A percentile compares a stretch with the other conserved stretches of the same genome.
These are phyloP conservation scores for Grifola frondosa DNA, from an alignment of 1,284 basidiomycete genomes.

Conservation along the genomic window DNA sequence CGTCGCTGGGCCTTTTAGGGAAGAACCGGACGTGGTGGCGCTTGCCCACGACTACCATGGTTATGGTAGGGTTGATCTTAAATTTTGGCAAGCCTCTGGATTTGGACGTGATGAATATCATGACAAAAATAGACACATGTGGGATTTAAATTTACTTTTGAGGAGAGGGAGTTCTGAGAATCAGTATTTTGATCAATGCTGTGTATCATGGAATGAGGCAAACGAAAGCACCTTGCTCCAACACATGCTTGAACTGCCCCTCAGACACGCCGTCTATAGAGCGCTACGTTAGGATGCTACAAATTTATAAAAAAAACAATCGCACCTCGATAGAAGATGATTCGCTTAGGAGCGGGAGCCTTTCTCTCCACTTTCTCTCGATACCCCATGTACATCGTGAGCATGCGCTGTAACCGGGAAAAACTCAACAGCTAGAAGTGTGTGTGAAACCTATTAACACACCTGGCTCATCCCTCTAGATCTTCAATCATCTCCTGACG, in stretches of 20 bases:
- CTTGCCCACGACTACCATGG: slow-evolving; percentile 75
- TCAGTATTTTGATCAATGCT: slow-evolving; percentile 6
- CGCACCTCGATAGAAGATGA: slow-evolving; percentile 73
- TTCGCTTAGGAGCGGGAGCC: slow-evolving; percentile 53
- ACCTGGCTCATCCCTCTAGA: slow-evolving; percentile 57
- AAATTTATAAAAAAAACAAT: slow-evolving; percentile 4
- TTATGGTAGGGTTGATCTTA: slow-evolving; percentile 63
- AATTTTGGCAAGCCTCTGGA: slow-evolving; percentile 57
- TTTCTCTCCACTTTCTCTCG: slow-evolving; percentile 53
- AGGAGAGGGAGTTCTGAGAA: slow-evolving; percentile 54
- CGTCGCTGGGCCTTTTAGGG: slow-evolving; percentile 51
- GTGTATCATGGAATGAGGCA: slow-evolving; percentile 1
- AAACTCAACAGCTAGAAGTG: neutral
- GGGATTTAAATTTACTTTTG: slow-evolving; percentile 42
- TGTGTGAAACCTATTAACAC: too few species aligned
- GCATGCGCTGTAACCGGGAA: slow-evolving; percentile 40
- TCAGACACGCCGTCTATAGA: slow-evolving; percentile 73
- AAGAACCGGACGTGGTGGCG: slow-evolving; percentile 79
- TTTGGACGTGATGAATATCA: slow-evolving; percentile 6
- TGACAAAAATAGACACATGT: too few species aligned
- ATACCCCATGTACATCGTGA: slow-evolving; percentile 58
- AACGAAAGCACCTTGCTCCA: slow-evolving; percentile 49
- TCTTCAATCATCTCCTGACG: slow-evolving; percentile 76
- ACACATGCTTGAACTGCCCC: slow-evolving; percentile 72
- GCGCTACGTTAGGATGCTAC: slow-evolving; percentile 4